Evolutionary conservation across 73 alveolate species (phyloP), one percentile per base, ranked within the genome.

Genomic region (Stentor roeselii): DNA sequence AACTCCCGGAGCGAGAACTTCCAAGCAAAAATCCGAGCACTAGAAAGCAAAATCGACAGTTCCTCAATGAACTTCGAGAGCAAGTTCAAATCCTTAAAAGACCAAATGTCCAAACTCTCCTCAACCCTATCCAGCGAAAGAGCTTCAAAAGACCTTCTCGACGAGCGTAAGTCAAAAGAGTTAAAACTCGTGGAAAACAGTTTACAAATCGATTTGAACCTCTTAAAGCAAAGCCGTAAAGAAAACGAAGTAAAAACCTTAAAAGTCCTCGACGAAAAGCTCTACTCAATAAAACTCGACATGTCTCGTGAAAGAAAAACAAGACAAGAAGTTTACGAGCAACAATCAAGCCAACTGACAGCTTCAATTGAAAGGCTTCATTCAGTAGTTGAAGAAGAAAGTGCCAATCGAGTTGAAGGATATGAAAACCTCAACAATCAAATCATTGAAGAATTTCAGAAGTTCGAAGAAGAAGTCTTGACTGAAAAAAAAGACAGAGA

Each of bases 231-330:
- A 75, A 87, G 78, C 36, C 84, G 98, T 58, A 90, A 89, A 60
- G 98, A 93, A 42, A 84, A 89, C 42, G 96, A 93, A 60, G 84
- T 87, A 31, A 93, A 93, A 78, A 74, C 90, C 3, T 75, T 89
- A 3, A 91, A 90, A 42, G 30, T 85, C 60, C 77, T 88, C 30
- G 97, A 92, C 80, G 97, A 92, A 82, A 90, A 90, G 59, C 85
- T 90, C 2, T 93, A 76, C 80, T 37, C 88, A 34, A 60, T 91
- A 36, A 88, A 86, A 77, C 87, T 91, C 32, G 98, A 93, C 61
- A 40, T 93, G n/a, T 94, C 98, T 27, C 90, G 87, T 80, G 93
- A 93, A 75, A 90, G 90, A 85, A 91, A 93, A 82, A 60, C 86
- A 32, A 90, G 98, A 76, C 96, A 93, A 36, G 92, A 86, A 36